Percentiles rank a stretch among this genome's conserved stretches.
Conservation (phyloP, 2,329 filamentous ascomycete species). For the Fusarium nelsonii region DNA sequence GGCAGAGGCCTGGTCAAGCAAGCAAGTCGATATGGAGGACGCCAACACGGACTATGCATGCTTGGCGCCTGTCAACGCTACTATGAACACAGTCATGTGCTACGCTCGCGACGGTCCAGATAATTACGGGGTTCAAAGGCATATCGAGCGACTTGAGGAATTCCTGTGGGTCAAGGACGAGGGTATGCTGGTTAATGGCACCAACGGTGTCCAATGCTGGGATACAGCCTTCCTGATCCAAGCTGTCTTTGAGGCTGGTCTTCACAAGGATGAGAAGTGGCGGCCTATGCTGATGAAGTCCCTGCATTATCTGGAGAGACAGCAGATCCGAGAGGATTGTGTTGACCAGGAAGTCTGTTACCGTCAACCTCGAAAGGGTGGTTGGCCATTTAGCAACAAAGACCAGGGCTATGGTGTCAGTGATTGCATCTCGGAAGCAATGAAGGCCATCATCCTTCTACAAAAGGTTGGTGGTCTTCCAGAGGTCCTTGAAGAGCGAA, state of each 20-base stretch:
- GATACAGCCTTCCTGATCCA: slow-evolving; percentile 94
- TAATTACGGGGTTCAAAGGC: slow-evolving; percentile 76
- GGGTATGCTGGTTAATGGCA: slow-evolving; percentile 95
- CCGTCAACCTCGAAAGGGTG: slow-evolving; percentile 89
- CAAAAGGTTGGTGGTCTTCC: slow-evolving; percentile 84
- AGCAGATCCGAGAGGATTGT: slow-evolving; percentile 90
- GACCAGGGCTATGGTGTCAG: slow-evolving; percentile 95
- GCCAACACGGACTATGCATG: slow-evolving; percentile 90
- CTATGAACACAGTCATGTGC: slow-evolving; percentile 90
- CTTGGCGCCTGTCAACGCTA: slow-evolving; percentile 88
- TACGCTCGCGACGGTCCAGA: slow-evolving; percentile 87
- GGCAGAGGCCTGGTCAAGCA: slow-evolving; percentile 85
- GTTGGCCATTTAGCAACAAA: slow-evolving; percentile 94
- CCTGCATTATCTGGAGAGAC: slow-evolving; percentile 86
- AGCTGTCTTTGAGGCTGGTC: slow-evolving; percentile 80
- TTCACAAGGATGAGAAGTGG: slow-evolving; percentile 83
- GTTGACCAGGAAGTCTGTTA: slow-evolving; percentile 84
- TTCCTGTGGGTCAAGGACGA: slow-evolving; percentile 92
- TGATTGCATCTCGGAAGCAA: slow-evolving; percentile 91
- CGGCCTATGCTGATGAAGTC: slow-evolving; percentile 85
- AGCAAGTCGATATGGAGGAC: slow-evolving; percentile 90
- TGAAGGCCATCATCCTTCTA: slow-evolving; percentile 87
- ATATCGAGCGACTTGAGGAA: slow-evolving; percentile 85
- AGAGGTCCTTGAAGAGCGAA: slow-evolving; percentile 76
- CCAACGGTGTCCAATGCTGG: slow-evolving; percentile 98